Conservation (phyloP, 306 rosid genomes). For the Lathyrus tuberosus region DNA sequence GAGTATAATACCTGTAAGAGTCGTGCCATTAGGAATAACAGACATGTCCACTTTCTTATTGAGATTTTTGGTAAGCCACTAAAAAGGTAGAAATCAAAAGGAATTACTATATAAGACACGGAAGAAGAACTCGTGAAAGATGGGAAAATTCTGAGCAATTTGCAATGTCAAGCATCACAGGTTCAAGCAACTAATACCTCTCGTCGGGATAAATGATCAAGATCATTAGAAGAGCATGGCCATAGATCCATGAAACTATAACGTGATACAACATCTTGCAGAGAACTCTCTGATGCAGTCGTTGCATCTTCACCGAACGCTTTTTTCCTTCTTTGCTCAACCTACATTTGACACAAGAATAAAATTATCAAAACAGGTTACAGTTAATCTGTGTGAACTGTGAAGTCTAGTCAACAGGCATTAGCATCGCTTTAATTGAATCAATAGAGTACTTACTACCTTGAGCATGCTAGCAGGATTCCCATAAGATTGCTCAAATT, state of each 20-base stretch:
- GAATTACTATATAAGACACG: too few relatives aligned
- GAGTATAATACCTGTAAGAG: constrained; percentile 57
- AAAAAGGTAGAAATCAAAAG: constrained; percentile 43
- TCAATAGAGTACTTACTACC: constrained; percentile 43
- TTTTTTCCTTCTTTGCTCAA: constrained; percentile 89
- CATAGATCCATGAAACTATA: constrained; percentile 93
- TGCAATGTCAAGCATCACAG: too few relatives aligned
- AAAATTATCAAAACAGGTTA: constrained; percentile 16
- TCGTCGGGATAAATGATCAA: constrained; percentile 80
- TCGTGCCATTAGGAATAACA: constrained; percentile 51
- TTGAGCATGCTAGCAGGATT: constrained; percentile 89
- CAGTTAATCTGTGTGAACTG: background rate
- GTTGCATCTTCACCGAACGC: constrained; percentile 81
- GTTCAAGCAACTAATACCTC: constrained; percentile 57
- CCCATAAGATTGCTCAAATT: constrained; percentile 87
- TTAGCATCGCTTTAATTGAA: constrained; percentile 11
- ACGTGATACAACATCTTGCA: constrained; percentile 88
- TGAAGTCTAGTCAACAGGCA: constrained; percentile 17
- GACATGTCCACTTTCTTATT: constrained; percentile 60
- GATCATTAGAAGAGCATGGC: constrained; percentile 85
- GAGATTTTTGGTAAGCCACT: constrained; percentile 86
- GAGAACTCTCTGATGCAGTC: constrained; percentile 62
- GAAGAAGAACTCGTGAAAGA: too few relatives aligned
- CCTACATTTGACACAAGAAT: constrained; percentile 50
- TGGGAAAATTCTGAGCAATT: too few relatives aligned